Base-by-base conservation (phyloP, 495 filamentous ascomycete species). In the Oidiodendron maius region DNA sequence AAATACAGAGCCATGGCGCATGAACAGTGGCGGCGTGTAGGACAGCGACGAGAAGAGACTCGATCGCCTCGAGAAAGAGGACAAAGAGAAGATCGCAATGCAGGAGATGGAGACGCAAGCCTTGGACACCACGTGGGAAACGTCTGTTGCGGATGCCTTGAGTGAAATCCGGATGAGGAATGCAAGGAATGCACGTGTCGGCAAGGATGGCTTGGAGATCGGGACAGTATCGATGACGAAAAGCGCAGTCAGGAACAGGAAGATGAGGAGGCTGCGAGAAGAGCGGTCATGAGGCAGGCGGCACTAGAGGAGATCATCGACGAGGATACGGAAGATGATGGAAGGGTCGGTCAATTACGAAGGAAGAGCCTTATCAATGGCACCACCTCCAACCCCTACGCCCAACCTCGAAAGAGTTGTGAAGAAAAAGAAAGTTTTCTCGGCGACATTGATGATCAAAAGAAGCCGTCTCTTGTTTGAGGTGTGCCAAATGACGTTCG, bases 111-210 rank as follows among this genome's bases (percentile, higher is more conserved):
- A 91, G 64, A 76, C 78, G 44, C 90, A 91, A 65, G 94, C 89
- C 48, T 67, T 82, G 22, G 94, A 99, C 64, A 87, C 89, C 13
- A 95, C 93, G 73, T 71, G 84, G 46, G 94, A 97, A 70, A 97
- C 97, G 94, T 85, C 83, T 41, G 86, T 97, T 57, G 94, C 94
- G 26, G 94, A 99, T 71, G 89, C 89, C 24, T 67, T 99, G 53
- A 94, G 97, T 66, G 90, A 97, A 69, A 96, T 97, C 39, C 72
- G 93, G 48, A 89, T 81, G 32, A 66, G 91, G 55, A 99, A 97
- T 71, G 94, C 93, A n/a, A 74, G 89, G 55, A 77, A 90, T 21
- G 86, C 91, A 65, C 72, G 84, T 55, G 83, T 80, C 44, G 81
- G 84, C 45, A 71, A 78, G 50, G 82, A 81, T 2, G 67, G 70